These are phyloP conservation scores for Penicillium arizonense DNA, from an alignment of 495 filamentous ascomycete species.

Conservation along the genomic window DNA sequence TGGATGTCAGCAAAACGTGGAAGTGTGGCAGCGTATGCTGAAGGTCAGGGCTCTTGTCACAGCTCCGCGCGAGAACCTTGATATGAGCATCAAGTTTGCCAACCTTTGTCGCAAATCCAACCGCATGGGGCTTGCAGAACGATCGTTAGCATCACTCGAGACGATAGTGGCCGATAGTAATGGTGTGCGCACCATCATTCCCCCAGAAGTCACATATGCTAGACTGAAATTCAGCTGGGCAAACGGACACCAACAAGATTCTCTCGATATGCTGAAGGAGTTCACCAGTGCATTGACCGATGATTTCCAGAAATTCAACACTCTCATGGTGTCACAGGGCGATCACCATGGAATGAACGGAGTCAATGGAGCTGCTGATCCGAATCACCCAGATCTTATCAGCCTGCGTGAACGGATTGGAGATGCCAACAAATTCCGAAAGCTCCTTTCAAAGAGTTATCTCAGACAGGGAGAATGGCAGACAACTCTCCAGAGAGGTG, in stretches of 20 bases:
- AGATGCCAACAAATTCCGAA: constrained; percentile 51
- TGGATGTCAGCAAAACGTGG: constrained; percentile 94
- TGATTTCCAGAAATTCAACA: constrained; percentile 62
- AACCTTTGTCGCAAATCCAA: constrained; percentile 96
- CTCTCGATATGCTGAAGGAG: constrained; percentile 73
- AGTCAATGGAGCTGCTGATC: constrained; percentile 58
- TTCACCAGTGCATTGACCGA: constrained; percentile 80
- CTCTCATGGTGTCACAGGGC: constrained; percentile 47
- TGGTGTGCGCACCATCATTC: constrained; percentile 51
- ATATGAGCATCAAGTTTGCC: constrained; percentile 99
- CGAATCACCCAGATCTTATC: constrained; percentile 36
- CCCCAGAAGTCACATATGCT: constrained; percentile 84
- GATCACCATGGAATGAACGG: constrained; percentile 51
- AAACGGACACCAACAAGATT: constrained; percentile 63
- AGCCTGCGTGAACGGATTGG: constrained; percentile 40
- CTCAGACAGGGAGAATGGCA: constrained; percentile 97
- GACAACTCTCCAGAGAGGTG: constrained; percentile 72
- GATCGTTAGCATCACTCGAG: constrained; percentile 82
- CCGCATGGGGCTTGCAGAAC: constrained; percentile 92
- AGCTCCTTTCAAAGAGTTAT: constrained; percentile 90
- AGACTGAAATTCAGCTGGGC: constrained; percentile 95
- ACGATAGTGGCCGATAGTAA: constrained; percentile 57
- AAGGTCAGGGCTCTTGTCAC: constrained; percentile 93
- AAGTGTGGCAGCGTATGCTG: constrained; percentile 98
- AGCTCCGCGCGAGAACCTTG: constrained; percentile 84